Percentiles rank a stretch among this genome's conserved stretches.
phyloP scores from a whole-genome alignment of 2,329 filamentous ascomycete species.

The Xylariales sp. region DNA sequence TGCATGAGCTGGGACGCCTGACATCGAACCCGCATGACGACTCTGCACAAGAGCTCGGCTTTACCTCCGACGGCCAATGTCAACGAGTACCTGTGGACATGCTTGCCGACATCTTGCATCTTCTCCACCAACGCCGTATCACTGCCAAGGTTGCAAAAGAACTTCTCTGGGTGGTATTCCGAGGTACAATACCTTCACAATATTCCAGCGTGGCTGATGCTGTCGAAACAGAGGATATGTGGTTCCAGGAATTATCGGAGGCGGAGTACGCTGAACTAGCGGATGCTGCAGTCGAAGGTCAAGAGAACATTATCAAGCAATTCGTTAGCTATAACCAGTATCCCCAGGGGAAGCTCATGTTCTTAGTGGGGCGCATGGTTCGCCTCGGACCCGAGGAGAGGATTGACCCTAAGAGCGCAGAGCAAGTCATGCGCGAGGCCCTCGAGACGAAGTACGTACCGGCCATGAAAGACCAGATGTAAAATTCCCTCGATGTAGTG shows the following conservation, averaged over 20 bases:
- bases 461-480: slow-evolving; percentile 2
- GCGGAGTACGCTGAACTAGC: slow-evolving; percentile 47
- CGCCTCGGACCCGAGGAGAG: slow-evolving; percentile 46
- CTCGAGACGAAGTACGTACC: slow-evolving; percentile 23
- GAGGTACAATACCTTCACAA: slow-evolving; percentile 36
- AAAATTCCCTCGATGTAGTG: background rate
- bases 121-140: slow-evolving; percentile 44
- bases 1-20: slow-evolving; percentile 71
- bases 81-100: slow-evolving; percentile 38
- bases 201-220: slow-evolving; percentile 33
- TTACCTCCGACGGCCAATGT: slow-evolving; percentile 44
- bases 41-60: slow-evolving; percentile 24
- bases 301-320: slow-evolving; percentile 41
- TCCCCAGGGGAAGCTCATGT: slow-evolving; percentile 58
- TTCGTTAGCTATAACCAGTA: slow-evolving; percentile 40
- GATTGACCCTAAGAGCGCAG: slow-evolving; percentile 49
- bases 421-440: slow-evolving; percentile 36
- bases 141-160: slow-evolving; percentile 56
- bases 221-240: slow-evolving; percentile 43
- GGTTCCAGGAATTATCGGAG: slow-evolving; percentile 48
- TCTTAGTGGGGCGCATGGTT: slow-evolving; percentile 56
- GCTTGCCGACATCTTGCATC: slow-evolving; percentile 47
- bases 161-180: slow-evolving; percentile 48
- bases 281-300: slow-evolving; percentile 35
- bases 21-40: slow-evolving; percentile 41